Conservation (phyloP, 2,329 filamentous ascomycete genomes). For the Fusarium sp. region DNA sequence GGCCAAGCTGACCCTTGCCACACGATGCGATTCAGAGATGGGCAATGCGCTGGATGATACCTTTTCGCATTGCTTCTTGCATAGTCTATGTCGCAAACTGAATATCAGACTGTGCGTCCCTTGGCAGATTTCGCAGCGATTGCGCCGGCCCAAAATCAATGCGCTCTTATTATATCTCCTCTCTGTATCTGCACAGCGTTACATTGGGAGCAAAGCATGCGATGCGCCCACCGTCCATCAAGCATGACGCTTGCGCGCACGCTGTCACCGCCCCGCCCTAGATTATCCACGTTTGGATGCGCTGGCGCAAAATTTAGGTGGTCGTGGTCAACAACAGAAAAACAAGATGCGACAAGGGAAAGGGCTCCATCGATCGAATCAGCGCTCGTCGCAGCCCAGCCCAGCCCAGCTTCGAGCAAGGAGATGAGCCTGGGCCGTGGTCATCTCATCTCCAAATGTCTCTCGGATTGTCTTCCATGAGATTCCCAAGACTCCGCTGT, state of each 20-base stretch:
- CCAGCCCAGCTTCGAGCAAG: background rate
- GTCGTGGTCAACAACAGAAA: slow-evolving; percentile 38
- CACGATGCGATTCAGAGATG: slow-evolving; percentile 38
- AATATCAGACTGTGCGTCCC: background rate
- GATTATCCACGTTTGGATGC: slow-evolving; percentile 44
- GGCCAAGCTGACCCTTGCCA: slow-evolving; percentile 39
- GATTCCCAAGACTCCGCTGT: slow-evolving; percentile 11
- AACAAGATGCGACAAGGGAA: slow-evolving; percentile 42
- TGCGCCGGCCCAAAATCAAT: slow-evolving; percentile 27
- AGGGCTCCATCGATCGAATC: slow-evolving; percentile 39
- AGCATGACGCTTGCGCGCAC: slow-evolving; percentile 47
- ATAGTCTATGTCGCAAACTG: background rate
- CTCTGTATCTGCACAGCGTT: slow-evolving; percentile 31
- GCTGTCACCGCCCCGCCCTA: slow-evolving; percentile 45
- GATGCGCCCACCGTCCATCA: slow-evolving; percentile 43
- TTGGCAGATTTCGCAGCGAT: background rate
- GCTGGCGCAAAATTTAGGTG: slow-evolving; percentile 40
- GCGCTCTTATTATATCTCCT: slow-evolving; percentile 16
- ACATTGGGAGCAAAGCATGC: slow-evolving; percentile 36
- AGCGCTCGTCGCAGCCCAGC: slow-evolving; percentile 42
- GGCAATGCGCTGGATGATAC: slow-evolving; percentile 26
- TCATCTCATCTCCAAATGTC: slow-evolving; percentile 33
- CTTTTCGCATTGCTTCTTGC: background rate
- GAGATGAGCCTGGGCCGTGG: slow-evolving; percentile 18
- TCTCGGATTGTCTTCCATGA: slow-evolving; percentile 9